These are phyloP conservation scores for Colletotrichum spinosum DNA, from an alignment of 2,329 filamentous ascomycete species.

Conservation along the genomic window DNA sequence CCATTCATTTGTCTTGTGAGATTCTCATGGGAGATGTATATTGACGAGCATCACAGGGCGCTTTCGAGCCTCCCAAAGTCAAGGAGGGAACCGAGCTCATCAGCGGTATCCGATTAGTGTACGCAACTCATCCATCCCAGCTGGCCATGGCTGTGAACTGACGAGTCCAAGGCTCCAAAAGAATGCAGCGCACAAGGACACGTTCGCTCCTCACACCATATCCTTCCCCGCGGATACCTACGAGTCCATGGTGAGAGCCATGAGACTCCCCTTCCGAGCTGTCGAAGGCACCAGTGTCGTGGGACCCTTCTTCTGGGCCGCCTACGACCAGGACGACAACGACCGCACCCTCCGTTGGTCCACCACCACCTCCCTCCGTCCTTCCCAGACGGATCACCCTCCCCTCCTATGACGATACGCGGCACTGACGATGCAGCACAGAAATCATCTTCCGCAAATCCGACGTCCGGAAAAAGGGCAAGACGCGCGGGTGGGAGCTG, in stretches of 20 bases:
- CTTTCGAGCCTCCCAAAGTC: slow-evolving; percentile 60
- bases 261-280: slow-evolving; percentile 66
- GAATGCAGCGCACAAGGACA: slow-evolving; percentile 67
- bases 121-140: slow-evolving; percentile 44
- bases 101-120: slow-evolving; percentile 67
- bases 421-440: slow-evolving; percentile 42
- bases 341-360: slow-evolving; percentile 67
- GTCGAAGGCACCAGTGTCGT: slow-evolving; percentile 71
- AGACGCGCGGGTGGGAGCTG: slow-evolving; percentile 73
- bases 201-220: slow-evolving; percentile 67
- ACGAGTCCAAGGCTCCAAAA: slow-evolving; percentile 62
- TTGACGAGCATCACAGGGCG: slow-evolving; percentile 55
- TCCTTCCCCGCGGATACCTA: slow-evolving; percentile 64
- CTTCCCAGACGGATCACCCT: too few relatives aligned
- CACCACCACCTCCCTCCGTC: neutral
- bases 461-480: slow-evolving; percentile 74
- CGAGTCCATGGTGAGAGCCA: slow-evolving; percentile 64
- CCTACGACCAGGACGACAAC: slow-evolving; percentile 66
- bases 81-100: slow-evolving; percentile 57
- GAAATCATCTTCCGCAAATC: slow-evolving; percentile 74
- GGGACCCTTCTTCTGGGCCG: slow-evolving; percentile 73
- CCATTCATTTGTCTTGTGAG: neutral
- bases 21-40: slow-evolving; percentile 2
- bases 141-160: slow-evolving; percentile 16
- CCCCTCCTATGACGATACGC: neutral